These are phyloP conservation scores for Penstemon eatonii DNA, from an alignment of 257 asterid genomes.

Conservation along the genomic window DNA sequence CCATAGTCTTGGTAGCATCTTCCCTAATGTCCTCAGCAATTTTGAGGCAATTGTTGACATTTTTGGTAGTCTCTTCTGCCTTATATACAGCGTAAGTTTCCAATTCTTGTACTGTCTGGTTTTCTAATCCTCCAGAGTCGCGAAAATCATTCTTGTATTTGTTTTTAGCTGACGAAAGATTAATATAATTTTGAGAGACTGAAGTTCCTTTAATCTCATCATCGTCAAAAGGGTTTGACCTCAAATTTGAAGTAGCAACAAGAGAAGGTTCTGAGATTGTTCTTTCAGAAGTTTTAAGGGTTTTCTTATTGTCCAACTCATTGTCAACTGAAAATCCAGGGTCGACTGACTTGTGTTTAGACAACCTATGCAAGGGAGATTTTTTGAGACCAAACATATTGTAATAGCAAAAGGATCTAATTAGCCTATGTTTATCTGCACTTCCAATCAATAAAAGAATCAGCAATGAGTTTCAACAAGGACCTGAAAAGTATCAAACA, in stretches of 20 bases:
- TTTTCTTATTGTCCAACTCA: constrained; percentile 55
- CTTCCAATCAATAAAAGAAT: constrained; percentile 1
- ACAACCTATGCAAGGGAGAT: constrained; percentile 50
- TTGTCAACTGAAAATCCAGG: constrained; percentile 38
- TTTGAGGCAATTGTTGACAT: constrained; percentile 73
- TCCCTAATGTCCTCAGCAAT: constrained; percentile 91
- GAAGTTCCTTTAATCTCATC: constrained; percentile 43
- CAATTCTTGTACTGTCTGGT: constrained; percentile 72
- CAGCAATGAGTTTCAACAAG: constrained; percentile 8
- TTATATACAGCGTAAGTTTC: constrained; percentile 70
- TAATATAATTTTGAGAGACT: constrained; percentile 37
- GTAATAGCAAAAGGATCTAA: constrained; percentile 23
- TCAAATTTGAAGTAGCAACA: constrained; percentile 29
- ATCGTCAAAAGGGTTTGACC: constrained; percentile 72
- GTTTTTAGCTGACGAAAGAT: constrained; percentile 47
- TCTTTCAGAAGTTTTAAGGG: constrained; percentile 48
- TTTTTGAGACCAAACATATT: constrained; percentile 69
- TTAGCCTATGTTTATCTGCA: constrained; percentile 12
- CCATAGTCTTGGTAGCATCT: constrained; percentile 82
- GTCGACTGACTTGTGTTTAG: constrained; percentile 47
- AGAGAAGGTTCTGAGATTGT: constrained; percentile 64
- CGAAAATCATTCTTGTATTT: constrained; percentile 67
- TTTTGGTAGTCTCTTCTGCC: constrained; percentile 83
- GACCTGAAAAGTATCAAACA: constrained; percentile 30
- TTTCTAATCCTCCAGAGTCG: constrained; percentile 77